Base-by-base conservation (phyloP, 805 yeast genomes). In the Zygosaccharomyces siamensis region DNA sequence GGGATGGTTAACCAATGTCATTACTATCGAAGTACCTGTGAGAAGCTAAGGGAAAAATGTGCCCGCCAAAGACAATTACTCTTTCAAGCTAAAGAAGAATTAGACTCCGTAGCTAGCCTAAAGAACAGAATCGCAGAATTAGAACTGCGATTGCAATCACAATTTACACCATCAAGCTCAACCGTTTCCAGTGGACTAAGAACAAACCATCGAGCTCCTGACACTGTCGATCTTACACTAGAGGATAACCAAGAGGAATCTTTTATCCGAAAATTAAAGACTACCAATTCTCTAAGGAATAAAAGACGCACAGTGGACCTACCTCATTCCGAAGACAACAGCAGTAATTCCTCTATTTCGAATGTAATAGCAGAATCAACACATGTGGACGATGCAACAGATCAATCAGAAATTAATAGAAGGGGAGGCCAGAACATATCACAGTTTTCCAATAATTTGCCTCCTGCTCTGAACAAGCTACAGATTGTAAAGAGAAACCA, bases 221-320 rank as follows among this genome's bases (percentile, higher is more conserved):
- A 58, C 27, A 61, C 65, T 1, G 63, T 62, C 1, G 64, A 61
- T 48, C 37, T 60, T 30, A 63, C 65, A 1, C 28, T 51, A n/a
- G 65, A 59, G 37, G 58, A 52, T 16, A 33, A 37, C 24, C 45
- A 52, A 8, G 57, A 59, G 18, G 52, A 57, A 37, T 50, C 54
- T 0, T 62, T 62, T 43, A 30, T 61, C 0, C 36, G 48, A 21
- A 60, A 61, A 46, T 42, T 61, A 30, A 60, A 59, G 48, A 56
- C 49, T 31, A 51, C 53, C 11, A 47, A 48, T 12, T 39, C 53
- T 7, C 31, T 51, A 18, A 46, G 48, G 14, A 49, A 49, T 37
- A 46, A 46, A 24, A 35, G 45, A 18, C 49, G 40, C 21, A 27
- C 39, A 24, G 24, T 18, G 30, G 33, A 28, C 16, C 7, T 32